Percentiles rank a stretch among this genome's conserved stretches.
Evolutionary conservation across 2,329 filamentous ascomycete genomes (phyloP).

Genomic region (Diplodia sapinea): DNA sequence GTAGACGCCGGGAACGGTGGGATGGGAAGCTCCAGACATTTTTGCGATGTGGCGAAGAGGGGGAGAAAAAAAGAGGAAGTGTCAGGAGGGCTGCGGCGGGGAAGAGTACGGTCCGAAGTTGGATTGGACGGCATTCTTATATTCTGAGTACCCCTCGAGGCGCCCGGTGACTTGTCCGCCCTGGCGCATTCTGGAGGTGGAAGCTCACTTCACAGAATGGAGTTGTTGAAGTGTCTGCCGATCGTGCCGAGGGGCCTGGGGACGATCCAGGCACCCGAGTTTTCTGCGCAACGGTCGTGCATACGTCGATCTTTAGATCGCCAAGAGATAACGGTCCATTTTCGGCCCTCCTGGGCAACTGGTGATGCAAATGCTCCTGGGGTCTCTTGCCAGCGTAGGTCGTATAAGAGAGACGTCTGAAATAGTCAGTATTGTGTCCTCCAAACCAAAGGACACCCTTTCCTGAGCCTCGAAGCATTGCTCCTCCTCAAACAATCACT

Average conservation of each 20-base stretch:
- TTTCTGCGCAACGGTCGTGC: slow-evolving; percentile 21
- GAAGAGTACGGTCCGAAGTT: neutral
- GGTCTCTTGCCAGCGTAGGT: neutral
- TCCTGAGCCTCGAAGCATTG: neutral
- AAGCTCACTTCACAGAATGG: slow-evolving; percentile 11
- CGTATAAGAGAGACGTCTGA: slow-evolving; percentile 2
- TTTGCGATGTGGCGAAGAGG: neutral
- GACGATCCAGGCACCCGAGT: neutral
- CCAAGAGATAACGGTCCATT: slow-evolving; percentile 26
- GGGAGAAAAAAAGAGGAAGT: neutral
- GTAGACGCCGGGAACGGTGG: slow-evolving; percentile 39
- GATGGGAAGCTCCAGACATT: slow-evolving; percentile 17
- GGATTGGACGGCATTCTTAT: neutral
- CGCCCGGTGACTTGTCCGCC: neutral
- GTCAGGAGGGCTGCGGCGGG: neutral
- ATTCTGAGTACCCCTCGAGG: neutral
- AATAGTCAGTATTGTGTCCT: neutral
- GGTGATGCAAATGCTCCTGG: slow-evolving; percentile 19
- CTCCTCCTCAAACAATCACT: no score
- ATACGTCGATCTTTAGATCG: slow-evolving; percentile 15
- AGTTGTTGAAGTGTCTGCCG: neutral
- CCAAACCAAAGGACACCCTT: neutral
- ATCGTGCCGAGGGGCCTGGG: slow-evolving; percentile 7
- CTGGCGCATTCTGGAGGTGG: neutral
- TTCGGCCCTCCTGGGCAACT: slow-evolving; percentile 1